Percentiles rank a stretch among this genome's conserved stretches.
Conservation (phyloP, 2,329 filamentous ascomycete genomes). For the Colletotrichum higginsianum region DNA sequence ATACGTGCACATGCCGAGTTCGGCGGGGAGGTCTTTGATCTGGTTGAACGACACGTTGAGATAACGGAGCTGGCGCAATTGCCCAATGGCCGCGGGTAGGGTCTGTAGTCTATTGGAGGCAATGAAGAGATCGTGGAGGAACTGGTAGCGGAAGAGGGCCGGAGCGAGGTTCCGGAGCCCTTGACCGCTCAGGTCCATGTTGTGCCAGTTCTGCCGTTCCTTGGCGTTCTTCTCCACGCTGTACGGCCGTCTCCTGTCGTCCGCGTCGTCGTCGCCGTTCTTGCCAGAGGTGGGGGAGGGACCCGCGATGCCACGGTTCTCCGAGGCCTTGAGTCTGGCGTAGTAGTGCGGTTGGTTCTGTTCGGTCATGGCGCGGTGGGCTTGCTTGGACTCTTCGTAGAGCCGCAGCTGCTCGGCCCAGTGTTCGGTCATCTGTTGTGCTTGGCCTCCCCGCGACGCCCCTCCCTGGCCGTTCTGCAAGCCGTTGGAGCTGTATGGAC, state of each 20-base stretch:
- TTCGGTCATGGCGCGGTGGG: slow-evolving; percentile 79
- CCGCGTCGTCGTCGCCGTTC: slow-evolving; percentile 66
- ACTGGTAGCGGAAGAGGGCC: slow-evolving; percentile 88
- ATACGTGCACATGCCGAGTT: slow-evolving; percentile 97
- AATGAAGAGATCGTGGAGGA: slow-evolving; percentile 92
- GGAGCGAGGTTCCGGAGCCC: slow-evolving; percentile 86
- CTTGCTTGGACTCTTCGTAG: slow-evolving; percentile 82
- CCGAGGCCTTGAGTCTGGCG: slow-evolving; percentile 77
- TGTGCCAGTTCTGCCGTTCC: slow-evolving; percentile 88
- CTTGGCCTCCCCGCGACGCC: slow-evolving; percentile 64
- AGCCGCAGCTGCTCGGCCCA: slow-evolving; percentile 91
- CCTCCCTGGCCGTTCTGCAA: slow-evolving; percentile 71
- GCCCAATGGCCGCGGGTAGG: slow-evolving; percentile 86
- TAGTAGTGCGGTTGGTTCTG: slow-evolving; percentile 79
- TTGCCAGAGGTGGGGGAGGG: slow-evolving; percentile 66
- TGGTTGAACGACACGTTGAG: slow-evolving; percentile 93
- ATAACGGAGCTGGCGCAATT: slow-evolving; percentile 83
- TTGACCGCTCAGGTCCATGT: slow-evolving; percentile 96
- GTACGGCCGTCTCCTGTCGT: slow-evolving; percentile 73
- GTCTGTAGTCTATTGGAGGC: slow-evolving; percentile 90
- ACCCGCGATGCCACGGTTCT: slow-evolving; percentile 77
- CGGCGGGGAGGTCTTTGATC: slow-evolving; percentile 83
- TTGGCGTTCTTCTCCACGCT: slow-evolving; percentile 74
- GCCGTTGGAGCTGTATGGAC: slow-evolving; percentile 68
- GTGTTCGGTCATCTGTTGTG: slow-evolving; percentile 74